A percentile compares a stretch with the other conserved stretches of the same genome.
Conservation (phyloP, 495 filamentous ascomycete species). For the Pseudevernia furfuracea region DNA sequence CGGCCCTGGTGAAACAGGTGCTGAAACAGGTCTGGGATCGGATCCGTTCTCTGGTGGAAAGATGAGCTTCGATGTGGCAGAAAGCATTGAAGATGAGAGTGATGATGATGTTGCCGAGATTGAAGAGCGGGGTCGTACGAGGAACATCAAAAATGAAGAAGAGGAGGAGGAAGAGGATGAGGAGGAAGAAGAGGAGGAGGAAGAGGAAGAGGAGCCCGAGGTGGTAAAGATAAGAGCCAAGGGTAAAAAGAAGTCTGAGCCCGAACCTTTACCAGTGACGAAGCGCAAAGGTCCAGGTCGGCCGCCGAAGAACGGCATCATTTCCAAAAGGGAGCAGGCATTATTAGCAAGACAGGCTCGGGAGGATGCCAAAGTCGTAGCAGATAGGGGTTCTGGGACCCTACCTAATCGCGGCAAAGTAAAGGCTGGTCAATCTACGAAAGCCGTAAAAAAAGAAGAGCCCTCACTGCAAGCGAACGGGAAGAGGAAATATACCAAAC, state of each 20-base stretch:
- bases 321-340: constrained; percentile 76
- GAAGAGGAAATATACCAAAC: constrained; percentile 72
- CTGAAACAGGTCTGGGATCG: constrained; percentile 34
- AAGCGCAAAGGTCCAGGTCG: constrained; percentile 78
- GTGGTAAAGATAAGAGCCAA: constrained; percentile 14
- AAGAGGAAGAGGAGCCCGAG: constrained; percentile 32
- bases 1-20: constrained; percentile 58
- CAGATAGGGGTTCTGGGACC: constrained; percentile 40
- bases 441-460: constrained; percentile 45
- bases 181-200: constrained; percentile 29
- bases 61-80: constrained; percentile 42
- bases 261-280: constrained; percentile 40
- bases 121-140: constrained; percentile 25
- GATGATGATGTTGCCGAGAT: constrained; percentile 33
- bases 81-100: constrained; percentile 29
- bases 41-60: constrained; percentile 23
- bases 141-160: constrained; percentile 27
- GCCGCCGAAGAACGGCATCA: constrained; percentile 85
- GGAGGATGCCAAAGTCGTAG: constrained; percentile 41
- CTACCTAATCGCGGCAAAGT: constrained; percentile 45
- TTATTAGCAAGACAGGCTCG: constrained; percentile 57
- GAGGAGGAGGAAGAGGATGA: constrained; percentile 33
- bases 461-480: constrained; percentile 53
- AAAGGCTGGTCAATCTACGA: constrained; percentile 50
- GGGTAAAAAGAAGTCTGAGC: constrained; percentile 29